These are phyloP conservation scores for Opeltia flavorubescens DNA, from an alignment of 495 filamentous ascomycete species.

Conservation along the genomic window DNA sequence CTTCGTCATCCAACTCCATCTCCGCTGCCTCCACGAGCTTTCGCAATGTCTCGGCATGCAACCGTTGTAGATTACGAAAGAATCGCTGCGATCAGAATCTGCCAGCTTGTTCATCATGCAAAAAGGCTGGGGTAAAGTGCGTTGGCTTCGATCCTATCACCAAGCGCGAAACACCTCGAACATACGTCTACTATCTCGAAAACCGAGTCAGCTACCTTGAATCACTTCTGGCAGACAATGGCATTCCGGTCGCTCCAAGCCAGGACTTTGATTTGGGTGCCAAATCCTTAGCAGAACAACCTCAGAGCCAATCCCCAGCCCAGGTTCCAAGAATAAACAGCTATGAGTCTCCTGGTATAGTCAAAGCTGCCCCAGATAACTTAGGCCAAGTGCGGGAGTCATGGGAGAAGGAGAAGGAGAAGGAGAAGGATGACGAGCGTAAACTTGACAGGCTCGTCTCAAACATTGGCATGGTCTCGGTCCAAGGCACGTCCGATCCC, in stretches of 20 bases:
- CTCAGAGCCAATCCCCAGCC: not conserved
- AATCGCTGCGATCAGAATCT: conserved; percentile 89
- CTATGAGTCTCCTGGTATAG: not conserved
- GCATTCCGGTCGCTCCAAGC: conserved; percentile 56
- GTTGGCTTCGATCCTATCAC: conserved; percentile 94
- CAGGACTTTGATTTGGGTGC: conserved; percentile 64
- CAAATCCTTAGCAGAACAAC: conserved; percentile 30
- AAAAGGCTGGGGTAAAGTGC: conserved; percentile 77
- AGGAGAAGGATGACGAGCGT: conserved; percentile 42
- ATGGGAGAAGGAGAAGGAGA: conserved; percentile 23
- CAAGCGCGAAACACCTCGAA: conserved; percentile 84
- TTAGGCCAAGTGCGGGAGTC: not conserved
- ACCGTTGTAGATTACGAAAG: conserved; percentile 82
- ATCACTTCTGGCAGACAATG: conserved; percentile 52
- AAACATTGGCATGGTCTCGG: conserved; percentile 63
- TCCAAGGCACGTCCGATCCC: conserved; percentile 60
- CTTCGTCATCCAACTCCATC: conserved; percentile 3
- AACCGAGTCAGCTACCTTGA: conserved; percentile 74
- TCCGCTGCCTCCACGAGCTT: conserved; percentile 44
- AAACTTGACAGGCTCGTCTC: conserved; percentile 60
- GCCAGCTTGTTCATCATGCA: conserved; percentile 78
- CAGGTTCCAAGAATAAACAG: not conserved
- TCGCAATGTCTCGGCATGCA: conserved; percentile 89
- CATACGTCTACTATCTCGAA: conserved; percentile 92
- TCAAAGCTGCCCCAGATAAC: not conserved